Evolutionary conservation across 2,329 filamentous ascomycete genomes (phyloP).

Genomic region (Cercospora nicotianae): DNA sequence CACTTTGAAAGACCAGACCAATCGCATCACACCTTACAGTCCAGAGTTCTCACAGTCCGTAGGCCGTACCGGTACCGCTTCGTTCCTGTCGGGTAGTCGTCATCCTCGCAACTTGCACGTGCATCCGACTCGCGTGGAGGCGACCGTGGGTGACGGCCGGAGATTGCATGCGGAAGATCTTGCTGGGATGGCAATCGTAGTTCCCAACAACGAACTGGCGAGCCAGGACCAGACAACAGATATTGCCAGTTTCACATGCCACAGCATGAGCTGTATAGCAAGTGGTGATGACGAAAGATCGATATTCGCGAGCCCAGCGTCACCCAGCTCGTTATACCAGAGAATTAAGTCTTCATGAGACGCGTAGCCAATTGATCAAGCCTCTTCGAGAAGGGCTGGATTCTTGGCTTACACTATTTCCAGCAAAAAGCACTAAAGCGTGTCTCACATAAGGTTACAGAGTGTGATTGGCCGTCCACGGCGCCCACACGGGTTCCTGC

Average conservation of each 20-base stretch:
- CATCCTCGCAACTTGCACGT: conserved; percentile 1
- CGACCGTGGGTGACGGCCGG: conserved; percentile 6
- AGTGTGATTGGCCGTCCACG: conserved; percentile 4
- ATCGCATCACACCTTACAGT: neutral
- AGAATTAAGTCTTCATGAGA: neutral
- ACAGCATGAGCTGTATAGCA: neutral
- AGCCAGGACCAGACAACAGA: neutral
- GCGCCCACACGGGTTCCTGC: conserved; percentile 18
- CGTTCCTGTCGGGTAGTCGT: neutral
- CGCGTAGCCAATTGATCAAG: conserved; percentile 4
- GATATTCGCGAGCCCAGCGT: neutral
- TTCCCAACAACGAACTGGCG: conserved; percentile 5
- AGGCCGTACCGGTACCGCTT: neutral
- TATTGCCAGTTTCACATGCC: conserved; percentile 5
- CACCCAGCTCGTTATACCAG: neutral
- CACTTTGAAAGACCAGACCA: neutral
- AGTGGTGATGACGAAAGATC: neutral
- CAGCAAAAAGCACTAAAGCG: conserved; percentile 9
- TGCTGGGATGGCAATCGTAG: neutral
- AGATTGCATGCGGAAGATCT: conserved; percentile 12
- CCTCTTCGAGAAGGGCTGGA: conserved; percentile 11
- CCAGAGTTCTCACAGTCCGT: neutral
- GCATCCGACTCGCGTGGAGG: conserved; percentile 11
- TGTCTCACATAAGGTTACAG: conserved; percentile 15
- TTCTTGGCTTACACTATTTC: conserved; percentile 13